Base-by-base conservation (phyloP, 2,329 filamentous ascomycete species). In the Tricladium varicosporioides region DNA sequence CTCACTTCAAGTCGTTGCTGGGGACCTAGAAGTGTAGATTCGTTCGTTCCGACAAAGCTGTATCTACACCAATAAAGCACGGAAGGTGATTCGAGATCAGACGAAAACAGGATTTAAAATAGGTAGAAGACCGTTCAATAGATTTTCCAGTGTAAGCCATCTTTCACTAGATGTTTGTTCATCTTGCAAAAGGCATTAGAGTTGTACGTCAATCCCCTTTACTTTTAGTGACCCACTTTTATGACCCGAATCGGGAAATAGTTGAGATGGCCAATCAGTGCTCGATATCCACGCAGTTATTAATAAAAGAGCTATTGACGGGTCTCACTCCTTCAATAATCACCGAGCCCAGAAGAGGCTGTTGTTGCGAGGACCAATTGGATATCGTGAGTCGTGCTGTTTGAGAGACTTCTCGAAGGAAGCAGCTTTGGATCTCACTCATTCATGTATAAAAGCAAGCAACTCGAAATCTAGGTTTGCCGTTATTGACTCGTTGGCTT, bases 251-350 rank as follows among this genome's bases (percentile, higher is more conserved):
- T 43, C n/a, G 53, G 58, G 58, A 49, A 60, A 55, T 18, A 18
- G 51, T 54, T 45, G 58, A 57, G 58, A 56, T 54, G 45, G 42
- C 58, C 58, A 60, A 60, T 60, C 58, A 57, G 16, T 15, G 18
- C 13, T 33, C 46, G 5, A 16, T 5, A 36, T 51, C 46, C 11
- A n/a, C 53, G 56, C 51, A 16, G 16, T 11, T 4, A 9, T 14
- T 5, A 32, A 49, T 4, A 2, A n/a, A 10, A 40, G 2, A 40
- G 36, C 36, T 40, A 40, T 40, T 4, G 36, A 40, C n/a, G 11
- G n/a, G n/a, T n/a, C n/a, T n/a, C n/a, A n/a, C n/a, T 14, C 36
- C 13, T n/a, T 50, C 27, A 33, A 50, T 36, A 40, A n/a, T 50
- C 18, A 8, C 13, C 36, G 31, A 13, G 16, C 19, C 31, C 27